Evolutionary conservation across 306 rosid species (phyloP), one percentile per base, ranked within the genome.

Genomic region (Psophocarpus tetragonolobus): DNA sequence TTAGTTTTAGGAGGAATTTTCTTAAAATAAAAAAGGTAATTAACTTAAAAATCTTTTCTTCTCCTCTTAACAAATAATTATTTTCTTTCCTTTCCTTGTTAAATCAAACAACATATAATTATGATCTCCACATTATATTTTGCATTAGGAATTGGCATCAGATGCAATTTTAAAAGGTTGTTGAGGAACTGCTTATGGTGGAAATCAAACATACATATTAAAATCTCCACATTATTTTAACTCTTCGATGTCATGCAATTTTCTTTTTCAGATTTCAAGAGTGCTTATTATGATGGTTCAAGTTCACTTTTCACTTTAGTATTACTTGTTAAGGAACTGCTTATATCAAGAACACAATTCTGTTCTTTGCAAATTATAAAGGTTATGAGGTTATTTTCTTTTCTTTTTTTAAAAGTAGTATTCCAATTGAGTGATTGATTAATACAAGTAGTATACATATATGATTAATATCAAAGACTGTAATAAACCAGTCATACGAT

Each of bases 381-480:
- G 0, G 54, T 53, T 21, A 23, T 48, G 12, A 70, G 3, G 51
- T 61, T 69, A 20, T 26, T 60, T n/a, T n/a, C n/a, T n/a, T n/a
- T n/a, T n/a, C n/a, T n/a, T n/a, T n/a, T n/a, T n/a, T 47, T 13
- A 9, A 56, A 73, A 8, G n/a, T 56, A 12, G 63, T 21, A 51
- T 0, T 71, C 50, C 27, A 56, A 67, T 8, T 36, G 30, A 67
- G 69, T 21, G 54, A 75, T n/a, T 70, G 71, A 54, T 29, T 8
- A 44, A 63, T 63, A 50, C 44, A 67, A n/a, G 53, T 15, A 73
- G 24, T 15, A 68, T 41, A 36, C 42, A 15, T 27, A 45, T 60
- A 65, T 32, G 17, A 51, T 13, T 35, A 64, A 79, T 60, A 30
- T 50, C 74, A 79, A 70, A 73, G 56, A 68, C 63, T 77, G 70